Percentiles rank a stretch among this genome's conserved stretches.
These are phyloP conservation scores for Aspergillus piperis DNA, from an alignment of 2,329 filamentous ascomycete genomes.

Conservation along the genomic window DNA sequence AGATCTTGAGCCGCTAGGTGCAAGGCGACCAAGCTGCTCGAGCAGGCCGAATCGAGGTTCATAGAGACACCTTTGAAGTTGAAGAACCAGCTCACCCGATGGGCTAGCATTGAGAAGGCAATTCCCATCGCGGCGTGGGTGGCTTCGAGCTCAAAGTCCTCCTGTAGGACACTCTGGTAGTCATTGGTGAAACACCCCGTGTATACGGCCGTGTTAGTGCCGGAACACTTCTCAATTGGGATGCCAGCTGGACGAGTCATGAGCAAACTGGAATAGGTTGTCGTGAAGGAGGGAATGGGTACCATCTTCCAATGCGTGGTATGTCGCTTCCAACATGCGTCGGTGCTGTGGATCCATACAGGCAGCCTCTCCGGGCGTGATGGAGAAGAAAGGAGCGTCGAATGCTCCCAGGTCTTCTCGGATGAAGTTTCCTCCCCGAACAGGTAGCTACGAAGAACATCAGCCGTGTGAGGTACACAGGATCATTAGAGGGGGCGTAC, in stretches of 20 bases:
- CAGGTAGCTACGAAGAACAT: not conserved
- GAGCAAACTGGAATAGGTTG: too few species aligned
- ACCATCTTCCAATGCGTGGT: conserved; percentile 5
- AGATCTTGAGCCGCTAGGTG: not conserved
- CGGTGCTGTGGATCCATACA: conserved; percentile 5
- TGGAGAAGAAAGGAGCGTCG: conserved; percentile 1
- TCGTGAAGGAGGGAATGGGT: not conserved
- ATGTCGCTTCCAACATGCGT: not conserved
- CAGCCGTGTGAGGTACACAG: not conserved
- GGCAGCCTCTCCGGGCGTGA: not conserved
- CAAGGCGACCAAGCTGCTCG: conserved; percentile 1
- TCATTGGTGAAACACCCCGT: not conserved
- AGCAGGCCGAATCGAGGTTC: conserved; percentile 2
- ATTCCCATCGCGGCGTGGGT: not conserved
- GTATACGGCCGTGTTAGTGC: not conserved
- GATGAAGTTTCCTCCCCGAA: not conserved
- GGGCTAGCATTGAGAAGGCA: not conserved
- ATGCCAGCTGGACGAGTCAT: not conserved
- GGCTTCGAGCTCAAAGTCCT: not conserved
- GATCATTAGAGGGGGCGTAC: not conserved
- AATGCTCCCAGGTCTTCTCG: not conserved
- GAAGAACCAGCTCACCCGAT: conserved; percentile 4
- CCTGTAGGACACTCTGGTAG: not conserved
- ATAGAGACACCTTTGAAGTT: not conserved
- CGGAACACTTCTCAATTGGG: not conserved